Evolutionary conservation across 768 basidiomycete genomes (phyloP).

Genomic region (Termitomyces sp.): DNA sequence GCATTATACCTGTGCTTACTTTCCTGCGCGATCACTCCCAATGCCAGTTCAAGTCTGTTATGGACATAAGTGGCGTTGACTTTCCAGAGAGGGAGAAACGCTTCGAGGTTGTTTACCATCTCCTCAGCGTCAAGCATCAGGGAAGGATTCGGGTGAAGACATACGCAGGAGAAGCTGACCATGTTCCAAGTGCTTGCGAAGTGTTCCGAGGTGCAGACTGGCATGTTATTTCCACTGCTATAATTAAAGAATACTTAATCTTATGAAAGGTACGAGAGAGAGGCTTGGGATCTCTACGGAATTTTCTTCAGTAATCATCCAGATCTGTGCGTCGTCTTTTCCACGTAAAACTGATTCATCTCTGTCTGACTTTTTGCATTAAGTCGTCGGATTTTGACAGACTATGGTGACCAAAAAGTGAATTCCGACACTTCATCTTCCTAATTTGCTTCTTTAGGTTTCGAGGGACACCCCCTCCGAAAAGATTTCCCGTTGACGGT

Average conservation of each 20-base stretch:
- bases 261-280: conserved; percentile 80
- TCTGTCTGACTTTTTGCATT: conserved; percentile 11
- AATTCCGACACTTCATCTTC: conserved; percentile 5
- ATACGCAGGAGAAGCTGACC: conserved; percentile 88
- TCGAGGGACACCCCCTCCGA: conserved; percentile 94
- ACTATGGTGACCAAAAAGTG: conserved; percentile 62
- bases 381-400: conserved; percentile 96
- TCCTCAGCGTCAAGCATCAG: conserved; percentile 73
- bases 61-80: conserved; percentile 95
- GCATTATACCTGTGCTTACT: conserved; percentile 76
- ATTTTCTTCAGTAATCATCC: conserved; percentile 97
- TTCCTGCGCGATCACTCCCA: conserved; percentile 95
- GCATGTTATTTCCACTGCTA: conserved; percentile 33
- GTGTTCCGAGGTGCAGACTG: conserved; percentile 93
- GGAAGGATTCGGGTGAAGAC: conserved; percentile 96
- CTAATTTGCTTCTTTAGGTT: conserved; percentile 42
- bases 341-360: neutral
- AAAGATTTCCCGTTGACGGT: conserved; percentile 99
- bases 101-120: conserved; percentile 96
- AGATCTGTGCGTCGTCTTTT: conserved; percentile 65
- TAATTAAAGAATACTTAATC: neutral
- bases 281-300: conserved; percentile 97
- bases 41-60: conserved; percentile 87
- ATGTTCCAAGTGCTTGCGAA: conserved; percentile 76
- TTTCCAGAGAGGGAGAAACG: conserved; percentile 89